phyloP scores from a whole-genome alignment of 2,329 filamentous ascomycete genomes.

The Whalleya microplaca region DNA sequence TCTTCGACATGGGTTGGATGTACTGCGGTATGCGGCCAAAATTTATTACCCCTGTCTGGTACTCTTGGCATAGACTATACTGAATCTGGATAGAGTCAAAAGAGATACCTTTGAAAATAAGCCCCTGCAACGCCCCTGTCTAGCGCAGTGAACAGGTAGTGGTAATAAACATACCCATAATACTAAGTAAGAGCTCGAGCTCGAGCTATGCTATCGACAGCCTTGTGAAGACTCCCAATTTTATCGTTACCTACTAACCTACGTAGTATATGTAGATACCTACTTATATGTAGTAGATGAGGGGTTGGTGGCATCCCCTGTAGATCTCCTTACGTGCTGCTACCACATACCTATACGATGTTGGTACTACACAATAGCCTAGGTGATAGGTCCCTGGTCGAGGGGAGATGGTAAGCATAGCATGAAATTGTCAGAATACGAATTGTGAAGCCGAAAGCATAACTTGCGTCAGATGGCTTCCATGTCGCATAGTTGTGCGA shows the following conservation, averaged over 20 bases:
- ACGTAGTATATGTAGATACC: neutral
- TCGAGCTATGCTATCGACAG: neutral
- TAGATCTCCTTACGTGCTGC: constrained; percentile 13
- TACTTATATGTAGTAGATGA: constrained; percentile 4
- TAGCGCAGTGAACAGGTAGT: too few relatives aligned
- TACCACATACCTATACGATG: constrained; percentile 1
- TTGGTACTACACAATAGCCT: neutral
- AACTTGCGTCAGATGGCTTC: neutral
- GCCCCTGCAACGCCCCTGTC: too few relatives aligned
- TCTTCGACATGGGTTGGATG: neutral
- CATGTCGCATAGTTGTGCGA: neutral
- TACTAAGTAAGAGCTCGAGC: too few relatives aligned
- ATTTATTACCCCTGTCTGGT: too few relatives aligned
- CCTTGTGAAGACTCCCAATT: neutral
- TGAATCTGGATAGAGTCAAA: too few relatives aligned
- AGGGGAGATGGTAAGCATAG: neutral
- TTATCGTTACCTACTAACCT: neutral
- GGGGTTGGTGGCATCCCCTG: neutral
- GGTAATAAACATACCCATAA: too few relatives aligned
- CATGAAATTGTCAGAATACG: constrained; percentile 6
- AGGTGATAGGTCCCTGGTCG: neutral
- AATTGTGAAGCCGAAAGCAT: neutral
- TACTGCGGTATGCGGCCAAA: too few relatives aligned
- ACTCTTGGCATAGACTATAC: too few relatives aligned
- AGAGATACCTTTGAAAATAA: too few relatives aligned